Percentiles rank a stretch among this genome's conserved stretches.
Conservation (phyloP, 495 filamentous ascomycete genomes). For the Neurospora tetrasperma region DNA sequence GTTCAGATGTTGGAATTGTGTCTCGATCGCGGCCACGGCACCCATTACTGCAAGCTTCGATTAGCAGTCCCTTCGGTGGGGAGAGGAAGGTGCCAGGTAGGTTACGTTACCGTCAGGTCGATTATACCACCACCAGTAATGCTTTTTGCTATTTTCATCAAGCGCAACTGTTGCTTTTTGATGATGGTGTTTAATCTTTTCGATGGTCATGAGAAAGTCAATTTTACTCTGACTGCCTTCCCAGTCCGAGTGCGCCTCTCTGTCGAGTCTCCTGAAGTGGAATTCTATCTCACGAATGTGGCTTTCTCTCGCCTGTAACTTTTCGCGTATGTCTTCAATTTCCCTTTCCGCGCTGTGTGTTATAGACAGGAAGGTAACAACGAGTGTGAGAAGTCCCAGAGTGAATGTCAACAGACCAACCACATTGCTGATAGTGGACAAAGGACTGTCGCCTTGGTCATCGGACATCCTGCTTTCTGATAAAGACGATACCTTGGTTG, state of each 20-base stretch:
- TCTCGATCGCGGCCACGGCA: background rate
- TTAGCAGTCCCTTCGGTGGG: background rate
- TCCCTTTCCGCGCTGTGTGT: background rate
- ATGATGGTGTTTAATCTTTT: fast-evolving
- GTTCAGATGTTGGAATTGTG: background rate
- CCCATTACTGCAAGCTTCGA: background rate
- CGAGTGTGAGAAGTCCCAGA: background rate
- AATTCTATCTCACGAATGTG: background rate
- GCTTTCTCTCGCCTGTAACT: background rate
- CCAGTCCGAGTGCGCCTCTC: background rate
- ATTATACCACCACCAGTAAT: background rate
- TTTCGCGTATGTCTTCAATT: background rate
- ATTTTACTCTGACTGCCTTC: background rate
- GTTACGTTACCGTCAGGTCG: background rate
- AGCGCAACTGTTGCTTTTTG: background rate
- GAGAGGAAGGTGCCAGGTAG: background rate
- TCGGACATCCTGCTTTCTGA: background rate
- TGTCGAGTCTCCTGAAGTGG: fast-evolving
- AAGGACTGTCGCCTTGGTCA: background rate
- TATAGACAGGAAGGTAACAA: background rate
- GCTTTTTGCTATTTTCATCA: fast-evolving
- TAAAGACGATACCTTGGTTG: background rate
- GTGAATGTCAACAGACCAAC: background rate
- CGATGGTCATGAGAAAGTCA: background rate
- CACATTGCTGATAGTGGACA: background rate